Evolutionary conservation across 495 filamentous ascomycete species (phyloP).

Genomic region (Gamarada debralockiae): DNA sequence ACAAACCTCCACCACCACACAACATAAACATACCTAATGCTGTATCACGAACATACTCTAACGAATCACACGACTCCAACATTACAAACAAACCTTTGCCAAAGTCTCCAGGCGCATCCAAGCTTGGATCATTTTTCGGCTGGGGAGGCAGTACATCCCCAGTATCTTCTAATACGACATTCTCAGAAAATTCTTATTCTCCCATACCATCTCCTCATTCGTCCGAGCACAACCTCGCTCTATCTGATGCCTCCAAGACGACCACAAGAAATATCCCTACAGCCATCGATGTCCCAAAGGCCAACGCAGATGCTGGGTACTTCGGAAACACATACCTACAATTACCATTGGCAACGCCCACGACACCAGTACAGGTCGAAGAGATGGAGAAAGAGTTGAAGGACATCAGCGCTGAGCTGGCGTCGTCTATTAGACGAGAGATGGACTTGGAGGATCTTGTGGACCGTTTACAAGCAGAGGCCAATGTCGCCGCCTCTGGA

Average conservation of each 20-base stretch:
- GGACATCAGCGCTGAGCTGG: constrained; percentile 88
- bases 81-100: constrained; percentile 46
- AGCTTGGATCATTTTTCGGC: constrained; percentile 48
- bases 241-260: constrained; percentile 29
- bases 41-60: constrained; percentile 19
- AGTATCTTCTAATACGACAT: constrained; percentile 42
- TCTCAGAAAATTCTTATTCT: constrained; percentile 46
- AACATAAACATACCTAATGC: constrained; percentile 34
- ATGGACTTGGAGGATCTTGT: constrained; percentile 96
- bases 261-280: constrained; percentile 27
- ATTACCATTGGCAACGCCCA: constrained; percentile 32
- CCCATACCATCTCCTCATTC: constrained; percentile 45
- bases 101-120: constrained; percentile 46
- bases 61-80: constrained; percentile 26
- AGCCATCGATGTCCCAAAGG: constrained; percentile 35
- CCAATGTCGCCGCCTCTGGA: constrained; percentile 54
- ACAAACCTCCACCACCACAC: constrained; percentile 46
- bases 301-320: constrained; percentile 28
- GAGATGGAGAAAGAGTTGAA: constrained; percentile 93
- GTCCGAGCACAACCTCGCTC: constrained; percentile 22
- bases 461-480: constrained; percentile 76
- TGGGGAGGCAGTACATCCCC: constrained; percentile 36
- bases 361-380: constrained; percentile 42
- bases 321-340: constrained; percentile 46
- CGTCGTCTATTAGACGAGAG: constrained; percentile 86